Evolutionary conservation across 345 rosid genomes (phyloP).

Genomic region (Draba incana): DNA sequence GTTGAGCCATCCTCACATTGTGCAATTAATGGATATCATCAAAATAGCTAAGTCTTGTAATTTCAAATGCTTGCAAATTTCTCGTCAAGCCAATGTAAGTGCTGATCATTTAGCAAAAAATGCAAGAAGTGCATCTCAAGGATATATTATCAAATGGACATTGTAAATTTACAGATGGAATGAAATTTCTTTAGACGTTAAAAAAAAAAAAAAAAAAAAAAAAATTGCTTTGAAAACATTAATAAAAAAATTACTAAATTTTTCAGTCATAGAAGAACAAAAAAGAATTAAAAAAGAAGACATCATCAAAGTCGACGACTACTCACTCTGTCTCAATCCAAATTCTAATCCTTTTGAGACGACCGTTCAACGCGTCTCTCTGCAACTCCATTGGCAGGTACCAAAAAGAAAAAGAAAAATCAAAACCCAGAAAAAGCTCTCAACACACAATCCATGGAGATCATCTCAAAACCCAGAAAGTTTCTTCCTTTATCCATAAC

Average conservation of each 20-base stretch:
- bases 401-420: background rate
- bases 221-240: conserved; percentile 20
- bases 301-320: conserved; percentile 39
- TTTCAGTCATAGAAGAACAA: conserved; percentile 11
- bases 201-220: no score
- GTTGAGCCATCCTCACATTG: no score
- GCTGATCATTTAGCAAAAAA: no score
- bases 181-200: no score
- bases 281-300: background rate
- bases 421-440: conserved; percentile 22
- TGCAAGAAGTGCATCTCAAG: no score
- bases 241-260: background rate
- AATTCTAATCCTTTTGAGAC: conserved; percentile 10
- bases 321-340: conserved; percentile 9
- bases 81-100: no score
- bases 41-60: no score
- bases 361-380: conserved; percentile 48
- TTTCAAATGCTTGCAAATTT: no score
- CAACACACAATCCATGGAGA: conserved; percentile 30
- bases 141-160: no score
- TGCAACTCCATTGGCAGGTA: conserved; percentile 28
- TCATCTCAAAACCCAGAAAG: conserved; percentile 27
- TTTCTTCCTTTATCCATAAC: conserved; percentile 13
- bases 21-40: no score
- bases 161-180: no score